These are phyloP conservation scores for Kondoa malvinella DNA, from an alignment of 768 basidiomycete genomes.

Conservation along the genomic window DNA sequence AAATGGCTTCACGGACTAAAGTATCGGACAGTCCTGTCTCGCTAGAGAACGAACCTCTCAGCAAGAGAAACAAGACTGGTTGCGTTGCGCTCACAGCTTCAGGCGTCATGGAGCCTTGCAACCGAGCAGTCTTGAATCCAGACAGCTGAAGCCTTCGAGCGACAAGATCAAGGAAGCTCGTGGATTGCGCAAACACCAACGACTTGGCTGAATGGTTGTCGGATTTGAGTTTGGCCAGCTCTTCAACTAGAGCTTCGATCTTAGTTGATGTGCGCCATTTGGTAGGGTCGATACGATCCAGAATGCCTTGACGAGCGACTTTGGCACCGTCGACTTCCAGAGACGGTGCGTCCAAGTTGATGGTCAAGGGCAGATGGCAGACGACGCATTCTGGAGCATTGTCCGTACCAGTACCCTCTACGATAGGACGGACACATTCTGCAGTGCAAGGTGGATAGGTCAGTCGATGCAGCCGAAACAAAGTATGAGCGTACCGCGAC, in stretches of 20 bases:
- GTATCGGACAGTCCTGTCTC: slow-evolving; percentile 19
- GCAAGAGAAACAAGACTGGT: background rate
- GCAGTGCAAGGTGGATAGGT: background rate
- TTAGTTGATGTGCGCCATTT: slow-evolving; percentile 92
- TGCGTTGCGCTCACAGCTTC: slow-evolving; percentile 87
- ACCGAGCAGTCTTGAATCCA: slow-evolving; percentile 77
- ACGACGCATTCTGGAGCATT: slow-evolving; percentile 72
- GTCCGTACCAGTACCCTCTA: slow-evolving; percentile 51
- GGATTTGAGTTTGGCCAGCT: slow-evolving; percentile 62
- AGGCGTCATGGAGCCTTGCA: slow-evolving; percentile 95
- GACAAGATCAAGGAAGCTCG: slow-evolving; percentile 80
- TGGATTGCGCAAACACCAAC: slow-evolving; percentile 91
- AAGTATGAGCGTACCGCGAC: slow-evolving; percentile 37
- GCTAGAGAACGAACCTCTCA: background rate
- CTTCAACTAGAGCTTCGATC: slow-evolving; percentile 77
- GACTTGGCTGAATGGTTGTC: slow-evolving; percentile 87
- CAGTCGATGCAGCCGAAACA: background rate
- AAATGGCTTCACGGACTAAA: slow-evolving; percentile 17
- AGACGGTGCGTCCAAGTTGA: slow-evolving; percentile 87
- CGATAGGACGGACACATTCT: slow-evolving; percentile 85
- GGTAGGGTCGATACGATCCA: slow-evolving; percentile 72
- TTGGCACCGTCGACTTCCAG: slow-evolving; percentile 56
- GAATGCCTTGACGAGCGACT: slow-evolving; percentile 64
- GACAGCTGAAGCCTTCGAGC: slow-evolving; percentile 79
- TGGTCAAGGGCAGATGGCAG: slow-evolving; percentile 77